phyloP scores from a whole-genome alignment of 495 filamentous ascomycete genomes.

The Penicillium arizonense region DNA sequence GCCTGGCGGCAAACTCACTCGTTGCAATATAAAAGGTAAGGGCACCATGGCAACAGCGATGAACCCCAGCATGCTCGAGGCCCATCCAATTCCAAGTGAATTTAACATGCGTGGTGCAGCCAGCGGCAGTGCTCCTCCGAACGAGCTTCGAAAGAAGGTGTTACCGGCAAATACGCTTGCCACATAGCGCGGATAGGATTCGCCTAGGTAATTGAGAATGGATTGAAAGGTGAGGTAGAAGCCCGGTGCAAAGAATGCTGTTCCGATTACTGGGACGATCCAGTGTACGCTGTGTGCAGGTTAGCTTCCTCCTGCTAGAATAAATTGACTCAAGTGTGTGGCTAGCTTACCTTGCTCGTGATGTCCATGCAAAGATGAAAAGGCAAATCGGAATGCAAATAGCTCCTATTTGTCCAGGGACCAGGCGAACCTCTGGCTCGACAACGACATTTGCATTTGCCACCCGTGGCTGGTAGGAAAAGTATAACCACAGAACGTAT shows the following conservation, averaged over 20 bases:
- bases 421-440: conserved; percentile 5
- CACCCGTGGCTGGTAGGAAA: conserved; percentile 8
- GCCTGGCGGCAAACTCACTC: not conserved
- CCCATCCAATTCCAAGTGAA: not conserved
- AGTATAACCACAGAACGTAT: conserved; percentile 10
- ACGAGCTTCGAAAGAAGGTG: not conserved
- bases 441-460: conserved; percentile 1
- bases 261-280: not conserved
- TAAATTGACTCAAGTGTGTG: too few species aligned
- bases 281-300: conserved; percentile 15
- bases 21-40: not conserved
- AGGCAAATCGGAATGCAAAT: conserved; percentile 12
- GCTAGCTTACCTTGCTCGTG: conserved; percentile 8
- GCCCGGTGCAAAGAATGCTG: not conserved
- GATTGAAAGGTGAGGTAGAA: not conserved
- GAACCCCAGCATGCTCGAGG: not conserved
- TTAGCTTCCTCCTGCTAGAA: not conserved
- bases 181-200: not conserved
- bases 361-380: conserved; percentile 13
- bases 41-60: not conserved
- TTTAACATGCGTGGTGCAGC: not conserved
- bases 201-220: not conserved
- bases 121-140: not conserved
- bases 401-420: conserved; percentile 8
- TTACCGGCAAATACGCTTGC: not conserved